phyloP scores from a whole-genome alignment of 805 yeast species.

The Yamadazyma olivae region DNA sequence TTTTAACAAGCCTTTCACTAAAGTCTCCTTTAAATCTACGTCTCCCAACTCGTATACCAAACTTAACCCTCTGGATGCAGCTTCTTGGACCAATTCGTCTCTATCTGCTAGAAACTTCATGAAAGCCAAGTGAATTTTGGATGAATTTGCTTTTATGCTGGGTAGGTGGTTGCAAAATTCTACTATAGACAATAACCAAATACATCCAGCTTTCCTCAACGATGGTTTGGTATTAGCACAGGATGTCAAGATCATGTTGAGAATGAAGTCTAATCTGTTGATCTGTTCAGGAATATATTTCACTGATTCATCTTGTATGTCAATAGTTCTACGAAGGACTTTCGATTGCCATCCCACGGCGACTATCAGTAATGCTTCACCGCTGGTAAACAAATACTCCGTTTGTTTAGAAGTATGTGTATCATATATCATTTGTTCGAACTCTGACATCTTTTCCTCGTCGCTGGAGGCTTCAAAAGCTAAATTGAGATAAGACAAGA shows the following conservation, averaged over 20 bases:
- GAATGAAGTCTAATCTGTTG: slow-evolving; percentile 28
- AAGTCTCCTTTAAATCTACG: slow-evolving; percentile 58
- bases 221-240: slow-evolving; percentile 70
- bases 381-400: slow-evolving; percentile 75
- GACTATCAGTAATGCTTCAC: slow-evolving; percentile 75
- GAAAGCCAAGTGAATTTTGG: slow-evolving; percentile 70
- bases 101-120: slow-evolving; percentile 75
- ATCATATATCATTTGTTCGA: slow-evolving; percentile 49
- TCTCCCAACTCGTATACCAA: slow-evolving; percentile 79
- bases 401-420: slow-evolving; percentile 65
- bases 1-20: slow-evolving; percentile 67
- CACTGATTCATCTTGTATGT: slow-evolving; percentile 41
- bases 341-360: slow-evolving; percentile 76
- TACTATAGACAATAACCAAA: slow-evolving; percentile 79
- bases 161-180: slow-evolving; percentile 63
- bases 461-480: slow-evolving; percentile 11
- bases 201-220: slow-evolving; percentile 70
- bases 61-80: slow-evolving; percentile 86
- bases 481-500: slow-evolving; percentile 56
- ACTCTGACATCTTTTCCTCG: slow-evolving; percentile 20
- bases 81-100: slow-evolving; percentile 87
- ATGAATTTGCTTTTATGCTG: slow-evolving; percentile 38
- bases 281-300: slow-evolving; percentile 16
- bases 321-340: slow-evolving; percentile 49
- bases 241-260: slow-evolving; percentile 49